Conservation (phyloP, 2,329 filamentous ascomycete genomes). For the Fusarium neocosmosporiellum region DNA sequence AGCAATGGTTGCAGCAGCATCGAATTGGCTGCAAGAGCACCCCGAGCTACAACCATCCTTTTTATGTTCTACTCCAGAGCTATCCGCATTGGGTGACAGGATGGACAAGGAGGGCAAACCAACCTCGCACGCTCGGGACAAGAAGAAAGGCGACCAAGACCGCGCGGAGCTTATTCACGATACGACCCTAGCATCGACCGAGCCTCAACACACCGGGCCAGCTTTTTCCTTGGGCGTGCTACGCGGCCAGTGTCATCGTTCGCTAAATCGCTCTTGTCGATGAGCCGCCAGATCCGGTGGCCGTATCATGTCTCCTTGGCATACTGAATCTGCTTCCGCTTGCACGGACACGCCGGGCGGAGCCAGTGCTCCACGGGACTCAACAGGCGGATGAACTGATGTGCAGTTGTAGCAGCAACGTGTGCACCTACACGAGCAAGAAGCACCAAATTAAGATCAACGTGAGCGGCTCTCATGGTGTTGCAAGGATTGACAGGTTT, state of each 20-base stretch:
- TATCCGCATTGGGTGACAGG: slow-evolving; percentile 10
- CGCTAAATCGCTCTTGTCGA: slow-evolving; percentile 18
- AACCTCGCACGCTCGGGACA: slow-evolving; percentile 10
- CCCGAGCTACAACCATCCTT: slow-evolving; percentile 6
- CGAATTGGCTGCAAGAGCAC: slow-evolving; percentile 9
- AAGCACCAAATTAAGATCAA: slow-evolving; percentile 35
- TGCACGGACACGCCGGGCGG: slow-evolving; percentile 39
- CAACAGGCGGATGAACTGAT: slow-evolving; percentile 26
- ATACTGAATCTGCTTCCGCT: slow-evolving; percentile 26
- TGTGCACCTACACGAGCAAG: not conserved
- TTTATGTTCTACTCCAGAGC: slow-evolving; percentile 13
- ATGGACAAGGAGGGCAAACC: slow-evolving; percentile 2
- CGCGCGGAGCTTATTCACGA: slow-evolving; percentile 22
- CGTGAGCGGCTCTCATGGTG: slow-evolving; percentile 27
- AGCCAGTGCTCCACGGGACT: slow-evolving; percentile 14
- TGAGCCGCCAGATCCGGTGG: slow-evolving; percentile 42
- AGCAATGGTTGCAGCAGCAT: slow-evolving; percentile 14
- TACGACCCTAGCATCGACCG: slow-evolving; percentile 1
- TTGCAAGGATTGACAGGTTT: slow-evolving; percentile 2
- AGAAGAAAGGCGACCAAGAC: not conserved
- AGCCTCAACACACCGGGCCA: not conserved
- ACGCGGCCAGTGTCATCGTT: slow-evolving; percentile 4
- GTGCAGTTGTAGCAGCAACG: slow-evolving; percentile 9
- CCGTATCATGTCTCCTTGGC: slow-evolving; percentile 40
- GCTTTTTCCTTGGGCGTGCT: not conserved